Evolutionary conservation across 441 rosid genomes (phyloP).

Genomic region (Brassica balearica): DNA sequence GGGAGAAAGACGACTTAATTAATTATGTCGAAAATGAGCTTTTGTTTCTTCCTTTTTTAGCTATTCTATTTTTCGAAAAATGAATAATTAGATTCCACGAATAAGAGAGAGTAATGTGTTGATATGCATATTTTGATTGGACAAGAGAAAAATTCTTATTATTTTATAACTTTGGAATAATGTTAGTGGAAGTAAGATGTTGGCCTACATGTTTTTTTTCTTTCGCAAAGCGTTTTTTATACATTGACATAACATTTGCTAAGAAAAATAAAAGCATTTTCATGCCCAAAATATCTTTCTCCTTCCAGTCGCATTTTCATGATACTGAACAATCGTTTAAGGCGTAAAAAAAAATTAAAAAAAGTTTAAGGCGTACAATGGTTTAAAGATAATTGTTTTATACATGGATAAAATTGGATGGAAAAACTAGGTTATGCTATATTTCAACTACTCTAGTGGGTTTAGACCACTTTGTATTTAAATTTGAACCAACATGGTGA

Average conservation of each 20-base stretch:
- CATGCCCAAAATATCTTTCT: background rate
- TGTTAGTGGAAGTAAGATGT: constrained; percentile 6
- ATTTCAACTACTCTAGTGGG: background rate
- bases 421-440: background rate
- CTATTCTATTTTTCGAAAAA: background rate
- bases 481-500: background rate
- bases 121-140: constrained; percentile 2
- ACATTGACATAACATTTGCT: background rate
- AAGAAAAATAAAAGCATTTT: background rate
- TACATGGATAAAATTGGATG: background rate
- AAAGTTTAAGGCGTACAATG: background rate
- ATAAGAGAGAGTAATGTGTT: background rate
- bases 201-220: background rate
- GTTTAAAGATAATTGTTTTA: background rate
- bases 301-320: background rate
- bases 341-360: background rate
- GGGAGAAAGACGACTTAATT: background rate
- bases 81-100: background rate
- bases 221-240: background rate
- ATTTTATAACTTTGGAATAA: constrained; percentile 1
- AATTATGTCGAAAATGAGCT: background rate
- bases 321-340: background rate
- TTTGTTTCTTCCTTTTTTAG: background rate
- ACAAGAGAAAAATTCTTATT: background rate
- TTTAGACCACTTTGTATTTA: background rate